These are phyloP conservation scores for Candida schatavii DNA, from an alignment of 805 yeast genomes.

Conservation along the genomic window DNA sequence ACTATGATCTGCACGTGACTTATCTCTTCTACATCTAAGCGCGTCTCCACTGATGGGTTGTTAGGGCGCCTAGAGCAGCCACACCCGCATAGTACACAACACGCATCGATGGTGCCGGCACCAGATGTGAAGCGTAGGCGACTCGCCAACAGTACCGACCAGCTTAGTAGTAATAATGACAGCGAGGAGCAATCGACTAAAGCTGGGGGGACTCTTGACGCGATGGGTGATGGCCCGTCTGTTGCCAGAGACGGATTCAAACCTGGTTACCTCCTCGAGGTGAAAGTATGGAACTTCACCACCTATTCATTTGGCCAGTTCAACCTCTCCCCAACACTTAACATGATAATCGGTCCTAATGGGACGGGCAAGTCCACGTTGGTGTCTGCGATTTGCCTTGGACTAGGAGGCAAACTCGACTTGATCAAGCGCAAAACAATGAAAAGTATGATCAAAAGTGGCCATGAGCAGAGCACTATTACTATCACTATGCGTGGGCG, in stretches of 20 bases:
- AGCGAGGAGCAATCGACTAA: too few species aligned
- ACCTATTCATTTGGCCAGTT: constrained; percentile 71
- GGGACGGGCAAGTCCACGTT: constrained; percentile 95
- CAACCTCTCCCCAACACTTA: constrained; percentile 74
- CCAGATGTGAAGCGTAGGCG: constrained; percentile 1
- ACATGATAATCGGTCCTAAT: constrained; percentile 93
- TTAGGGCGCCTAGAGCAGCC: too few species aligned
- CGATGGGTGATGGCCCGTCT: too few species aligned
- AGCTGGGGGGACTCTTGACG: too few species aligned
- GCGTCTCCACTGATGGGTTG: too few species aligned
- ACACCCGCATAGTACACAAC: too few species aligned
- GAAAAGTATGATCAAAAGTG: constrained; percentile 73
- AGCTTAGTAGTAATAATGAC: too few species aligned
- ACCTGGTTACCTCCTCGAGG: constrained; percentile 51
- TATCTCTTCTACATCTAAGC: too few species aligned
- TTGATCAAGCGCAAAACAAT: constrained; percentile 66
- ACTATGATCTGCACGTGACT: too few species aligned
- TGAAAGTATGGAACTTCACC: constrained; percentile 60
- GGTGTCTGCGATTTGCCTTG: constrained; percentile 88
- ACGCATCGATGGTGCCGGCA: not conserved
- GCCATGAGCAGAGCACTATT: constrained; percentile 44
- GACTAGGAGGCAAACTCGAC: constrained; percentile 77
- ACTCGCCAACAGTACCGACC: not conserved
- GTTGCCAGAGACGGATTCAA: constrained; percentile 15
- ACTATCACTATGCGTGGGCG: constrained; percentile 49